Evolutionary conservation across 345 rosid genomes (phyloP).

Genomic region (Melaleuca alternifolia): DNA sequence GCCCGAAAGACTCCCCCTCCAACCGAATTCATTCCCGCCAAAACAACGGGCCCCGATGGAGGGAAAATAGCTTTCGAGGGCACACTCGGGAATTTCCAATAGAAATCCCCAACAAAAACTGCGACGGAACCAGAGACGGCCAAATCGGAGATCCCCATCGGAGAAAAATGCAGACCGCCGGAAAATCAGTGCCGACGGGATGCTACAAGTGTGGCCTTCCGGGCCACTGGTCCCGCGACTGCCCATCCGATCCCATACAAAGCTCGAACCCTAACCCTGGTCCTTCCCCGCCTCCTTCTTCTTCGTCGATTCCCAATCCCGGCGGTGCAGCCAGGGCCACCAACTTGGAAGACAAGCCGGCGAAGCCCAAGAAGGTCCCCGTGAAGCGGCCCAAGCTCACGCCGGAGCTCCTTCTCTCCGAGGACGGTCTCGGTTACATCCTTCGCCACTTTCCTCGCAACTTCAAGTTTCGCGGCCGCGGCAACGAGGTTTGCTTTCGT

Average conservation of each 20-base stretch:
- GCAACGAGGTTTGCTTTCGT: conserved; percentile 56
- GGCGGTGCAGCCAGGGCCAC: neutral
- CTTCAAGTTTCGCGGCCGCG: conserved; percentile 70
- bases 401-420: conserved; percentile 65
- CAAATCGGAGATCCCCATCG: neutral
- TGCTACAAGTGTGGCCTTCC: conserved; percentile 98
- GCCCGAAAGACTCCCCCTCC: neutral
- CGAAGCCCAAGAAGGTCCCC: conserved; percentile 46
- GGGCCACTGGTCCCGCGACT: conserved; percentile 97
- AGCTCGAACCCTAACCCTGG: conserved; percentile 2
- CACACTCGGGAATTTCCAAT: neutral
- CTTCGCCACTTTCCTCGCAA: conserved; percentile 81
- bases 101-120: neutral
- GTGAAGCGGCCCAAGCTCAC: conserved; percentile 72
- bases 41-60: neutral
- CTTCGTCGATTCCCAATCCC: conserved; percentile 7
- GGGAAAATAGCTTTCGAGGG: neutral
- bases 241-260: conserved; percentile 31
- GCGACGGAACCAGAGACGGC: neutral
- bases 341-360: conserved; percentile 1
- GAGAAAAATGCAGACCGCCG: conserved; percentile 19
- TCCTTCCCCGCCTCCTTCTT: conserved; percentile 3
- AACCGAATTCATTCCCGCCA: conserved; percentile 10
- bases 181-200: conserved; percentile 58
- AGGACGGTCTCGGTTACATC: conserved; percentile 74